Evolutionary conservation across 129 eudicot species (phyloP).

Genomic region (Tagetes erecta): DNA sequence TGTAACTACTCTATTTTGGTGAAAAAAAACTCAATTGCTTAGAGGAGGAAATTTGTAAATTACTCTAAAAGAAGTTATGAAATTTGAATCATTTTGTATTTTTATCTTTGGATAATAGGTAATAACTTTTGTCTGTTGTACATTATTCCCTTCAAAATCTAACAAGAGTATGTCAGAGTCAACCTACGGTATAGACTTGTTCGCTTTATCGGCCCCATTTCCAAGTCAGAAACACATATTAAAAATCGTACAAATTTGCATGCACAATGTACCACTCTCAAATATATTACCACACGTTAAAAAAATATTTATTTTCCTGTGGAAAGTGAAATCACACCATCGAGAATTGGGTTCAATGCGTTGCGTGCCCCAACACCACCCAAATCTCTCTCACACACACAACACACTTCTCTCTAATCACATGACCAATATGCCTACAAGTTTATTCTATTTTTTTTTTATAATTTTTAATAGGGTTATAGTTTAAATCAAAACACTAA

Average conservation of each 20-base stretch:
- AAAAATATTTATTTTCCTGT: background rate
- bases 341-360: constrained; percentile 29
- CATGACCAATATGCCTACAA: constrained; percentile 21
- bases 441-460: background rate
- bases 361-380: constrained; percentile 23
- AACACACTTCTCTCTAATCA: constrained; percentile 23
- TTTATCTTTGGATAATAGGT: too few relatives aligned
- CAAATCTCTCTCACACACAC: constrained; percentile 4
- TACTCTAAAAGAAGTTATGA: too few relatives aligned
- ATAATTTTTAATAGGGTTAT: background rate
- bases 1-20: too few relatives aligned
- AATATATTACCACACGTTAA: background rate
- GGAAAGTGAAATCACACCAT: constrained; percentile 10
- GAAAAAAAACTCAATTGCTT: too few relatives aligned
- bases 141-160: constrained; percentile 3
- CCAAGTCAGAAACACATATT: constrained; percentile 5
- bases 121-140: background rate
- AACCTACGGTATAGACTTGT: constrained; percentile 9
- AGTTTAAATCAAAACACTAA: too few relatives aligned
- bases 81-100: too few relatives aligned
- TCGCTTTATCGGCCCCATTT: constrained; percentile 8
- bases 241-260: constrained; percentile 6
- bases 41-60: too few relatives aligned
- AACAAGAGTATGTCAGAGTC: constrained; percentile 14
- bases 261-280: constrained; percentile 15